phyloP scores from a whole-genome alignment of 495 filamentous ascomycete genomes.

The Astrothelium macrocarpum region DNA sequence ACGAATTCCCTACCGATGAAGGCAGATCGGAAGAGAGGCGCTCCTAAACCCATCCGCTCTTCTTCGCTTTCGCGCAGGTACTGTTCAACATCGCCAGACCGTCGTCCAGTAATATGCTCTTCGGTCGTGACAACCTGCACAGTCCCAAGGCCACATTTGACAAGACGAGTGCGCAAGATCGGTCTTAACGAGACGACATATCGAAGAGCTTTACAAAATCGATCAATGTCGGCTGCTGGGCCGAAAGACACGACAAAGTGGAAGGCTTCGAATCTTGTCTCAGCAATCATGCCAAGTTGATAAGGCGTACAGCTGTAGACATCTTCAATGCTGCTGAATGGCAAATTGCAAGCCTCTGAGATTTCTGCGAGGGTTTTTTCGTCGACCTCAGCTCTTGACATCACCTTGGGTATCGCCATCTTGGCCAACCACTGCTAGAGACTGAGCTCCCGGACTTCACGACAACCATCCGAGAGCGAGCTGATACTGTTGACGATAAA shows the following conservation, averaged over 20 bases:
- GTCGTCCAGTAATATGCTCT: background rate
- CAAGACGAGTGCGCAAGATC: background rate
- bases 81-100: background rate
- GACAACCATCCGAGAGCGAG: background rate
- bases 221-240: background rate
- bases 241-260: background rate
- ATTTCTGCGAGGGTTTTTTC: background rate
- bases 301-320: background rate
- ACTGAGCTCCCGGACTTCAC: background rate
- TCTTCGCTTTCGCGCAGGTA: background rate
- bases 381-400: background rate
- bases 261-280: background rate
- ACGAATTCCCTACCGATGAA: background rate
- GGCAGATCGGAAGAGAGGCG: background rate
- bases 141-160: background rate
- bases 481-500: background rate
- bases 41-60: background rate
- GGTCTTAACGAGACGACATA: background rate
- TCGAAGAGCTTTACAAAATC: background rate
- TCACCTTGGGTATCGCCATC: background rate
- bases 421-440: background rate
- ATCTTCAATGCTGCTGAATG: background rate
- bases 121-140: background rate
- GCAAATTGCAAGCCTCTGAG: background rate
- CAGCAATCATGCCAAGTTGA: background rate